Conservation (phyloP, 495 filamentous ascomycete genomes). For the Podospora tetraspora region DNA sequence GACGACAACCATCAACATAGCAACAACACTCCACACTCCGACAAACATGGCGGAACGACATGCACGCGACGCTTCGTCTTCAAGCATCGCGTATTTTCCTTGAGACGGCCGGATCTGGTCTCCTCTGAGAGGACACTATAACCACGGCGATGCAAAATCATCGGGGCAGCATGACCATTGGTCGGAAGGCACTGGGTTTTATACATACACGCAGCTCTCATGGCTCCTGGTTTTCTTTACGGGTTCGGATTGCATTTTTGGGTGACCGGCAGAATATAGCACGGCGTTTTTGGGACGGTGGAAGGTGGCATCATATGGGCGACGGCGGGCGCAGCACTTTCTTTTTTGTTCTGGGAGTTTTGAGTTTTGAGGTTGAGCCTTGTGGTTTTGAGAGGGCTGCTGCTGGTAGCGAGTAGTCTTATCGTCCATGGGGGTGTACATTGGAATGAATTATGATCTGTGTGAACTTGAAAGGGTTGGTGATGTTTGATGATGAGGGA, state of each 20-base stretch:
- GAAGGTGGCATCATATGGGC: not conserved
- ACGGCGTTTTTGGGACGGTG: not conserved
- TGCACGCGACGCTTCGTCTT: not conserved
- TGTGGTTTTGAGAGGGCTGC: too few species aligned
- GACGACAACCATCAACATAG: not conserved
- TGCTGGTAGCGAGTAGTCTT: not conserved
- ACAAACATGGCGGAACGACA: not conserved
- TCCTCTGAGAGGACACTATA: not conserved
- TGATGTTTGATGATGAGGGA: too few species aligned
- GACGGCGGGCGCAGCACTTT: not conserved
- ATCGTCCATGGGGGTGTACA: not conserved
- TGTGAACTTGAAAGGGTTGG: too few species aligned
- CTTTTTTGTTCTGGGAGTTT: not conserved
- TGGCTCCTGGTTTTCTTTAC: not conserved
- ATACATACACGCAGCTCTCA: not conserved
- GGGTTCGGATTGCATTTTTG: not conserved
- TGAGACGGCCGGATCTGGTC: not conserved
- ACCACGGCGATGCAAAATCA: not conserved
- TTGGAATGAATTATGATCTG: not conserved
- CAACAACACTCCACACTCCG: not conserved
- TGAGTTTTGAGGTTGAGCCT: not conserved
- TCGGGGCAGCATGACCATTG: not conserved
- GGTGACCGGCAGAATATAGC: not conserved
- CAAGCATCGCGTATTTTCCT: not conserved
- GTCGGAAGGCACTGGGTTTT: not conserved